phyloP scores from a whole-genome alignment of 495 filamentous ascomycete species.

The Penicillium pancosmium region DNA sequence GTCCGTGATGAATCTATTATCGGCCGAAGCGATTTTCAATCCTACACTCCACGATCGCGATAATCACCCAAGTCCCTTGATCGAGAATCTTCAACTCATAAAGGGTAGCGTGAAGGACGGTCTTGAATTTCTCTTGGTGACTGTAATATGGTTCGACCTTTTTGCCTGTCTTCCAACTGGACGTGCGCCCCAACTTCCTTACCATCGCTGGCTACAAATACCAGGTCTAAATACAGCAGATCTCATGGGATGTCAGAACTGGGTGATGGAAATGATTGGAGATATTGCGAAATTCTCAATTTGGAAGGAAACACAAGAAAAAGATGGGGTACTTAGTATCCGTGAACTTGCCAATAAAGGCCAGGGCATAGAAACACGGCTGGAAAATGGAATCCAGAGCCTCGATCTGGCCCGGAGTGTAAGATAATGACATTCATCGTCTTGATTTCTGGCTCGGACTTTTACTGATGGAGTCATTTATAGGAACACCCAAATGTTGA shows the following conservation, averaged over 20 bases:
- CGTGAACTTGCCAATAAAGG: background rate
- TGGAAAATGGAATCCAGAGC: conserved; percentile 3
- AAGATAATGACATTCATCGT: background rate
- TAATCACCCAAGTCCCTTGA: background rate
- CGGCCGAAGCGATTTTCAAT: conserved; percentile 9
- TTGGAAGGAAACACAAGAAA: conserved; percentile 7
- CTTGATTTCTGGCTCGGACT: background rate
- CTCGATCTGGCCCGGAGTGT: conserved; percentile 6
- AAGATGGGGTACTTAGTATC: conserved; percentile 3
- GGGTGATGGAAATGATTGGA: conserved; percentile 9
- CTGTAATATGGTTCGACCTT: conserved; percentile 12
- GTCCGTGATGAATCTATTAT: conserved; percentile 8
- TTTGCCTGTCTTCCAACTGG: conserved; percentile 10
- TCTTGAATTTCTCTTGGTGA: conserved; percentile 9
- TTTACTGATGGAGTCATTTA: background rate
- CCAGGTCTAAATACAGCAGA: conserved; percentile 8
- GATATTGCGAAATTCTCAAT: conserved; percentile 6
- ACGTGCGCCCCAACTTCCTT: conserved; percentile 7
- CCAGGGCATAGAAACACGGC: conserved; percentile 3
- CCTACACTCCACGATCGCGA: background rate
- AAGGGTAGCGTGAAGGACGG: conserved; percentile 3
- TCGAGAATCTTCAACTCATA: background rate
- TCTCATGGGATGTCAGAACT: conserved; percentile 13
- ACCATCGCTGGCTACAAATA: conserved; percentile 10
- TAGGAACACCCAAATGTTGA: background rate